These are phyloP conservation scores for Cryptococcus depauperatus DNA, from an alignment of 1,284 basidiomycete species.

Conservation along the genomic window DNA sequence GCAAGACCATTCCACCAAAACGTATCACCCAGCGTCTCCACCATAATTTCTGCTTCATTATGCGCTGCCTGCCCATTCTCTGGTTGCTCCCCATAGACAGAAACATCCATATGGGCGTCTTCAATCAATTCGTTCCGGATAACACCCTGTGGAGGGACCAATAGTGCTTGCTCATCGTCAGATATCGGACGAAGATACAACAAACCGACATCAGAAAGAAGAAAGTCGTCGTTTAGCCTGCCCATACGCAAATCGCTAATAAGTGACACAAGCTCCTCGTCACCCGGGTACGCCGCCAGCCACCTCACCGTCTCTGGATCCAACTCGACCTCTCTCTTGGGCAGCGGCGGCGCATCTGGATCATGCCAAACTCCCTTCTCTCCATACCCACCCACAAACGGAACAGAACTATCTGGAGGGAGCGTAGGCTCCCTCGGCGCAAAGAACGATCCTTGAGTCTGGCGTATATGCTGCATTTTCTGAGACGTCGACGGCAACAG, in stretches of 20 bases:
- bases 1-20: conserved; percentile 34
- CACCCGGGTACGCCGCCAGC: conserved; percentile 26
- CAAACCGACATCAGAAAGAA: conserved; percentile 29
- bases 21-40: conserved; percentile 14
- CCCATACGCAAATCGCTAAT: conserved; percentile 18
- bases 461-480: conserved; percentile 17
- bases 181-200: conserved; percentile 25
- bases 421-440: conserved; percentile 5
- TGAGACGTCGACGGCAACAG: conserved; percentile 18
- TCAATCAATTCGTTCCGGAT: conserved; percentile 25
- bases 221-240: conserved; percentile 23
- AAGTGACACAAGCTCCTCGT: conserved; percentile 24
- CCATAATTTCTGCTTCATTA: conserved; percentile 15
- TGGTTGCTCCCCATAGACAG: conserved; percentile 1
- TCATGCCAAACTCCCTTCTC: neutral
- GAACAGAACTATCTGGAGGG: neutral
- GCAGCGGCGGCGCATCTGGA: conserved; percentile 6
- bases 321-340: conserved; percentile 4
- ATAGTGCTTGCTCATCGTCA: conserved; percentile 16
- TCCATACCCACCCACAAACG: neutral
- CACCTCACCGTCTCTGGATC: conserved; percentile 31
- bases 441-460: conserved; percentile 19
- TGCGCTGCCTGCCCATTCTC: conserved; percentile 10
- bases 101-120: conserved; percentile 22
- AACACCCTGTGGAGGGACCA: conserved; percentile 27